Evolutionary conservation across 148 eudicot genomes (phyloP).

Genomic region (Chenopodium quinoa): DNA sequence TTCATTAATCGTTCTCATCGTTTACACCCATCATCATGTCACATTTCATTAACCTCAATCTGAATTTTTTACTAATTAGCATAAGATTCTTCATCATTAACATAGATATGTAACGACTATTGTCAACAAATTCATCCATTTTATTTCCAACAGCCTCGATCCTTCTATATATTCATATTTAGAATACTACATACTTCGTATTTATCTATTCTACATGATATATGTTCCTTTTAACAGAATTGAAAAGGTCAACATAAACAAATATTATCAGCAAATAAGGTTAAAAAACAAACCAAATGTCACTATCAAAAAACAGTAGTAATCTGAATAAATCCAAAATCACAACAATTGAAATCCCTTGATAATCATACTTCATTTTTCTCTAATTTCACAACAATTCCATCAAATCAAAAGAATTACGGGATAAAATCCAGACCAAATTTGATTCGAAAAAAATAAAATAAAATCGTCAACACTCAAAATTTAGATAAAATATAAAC

Average conservation of each 20-base stretch:
- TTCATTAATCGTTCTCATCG: not conserved
- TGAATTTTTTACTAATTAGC: not conserved
- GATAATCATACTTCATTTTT: not conserved
- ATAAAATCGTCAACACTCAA: too few relatives aligned
- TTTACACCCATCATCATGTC: not conserved
- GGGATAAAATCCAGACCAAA: not conserved
- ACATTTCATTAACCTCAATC: not conserved
- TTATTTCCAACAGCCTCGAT: not conserved
- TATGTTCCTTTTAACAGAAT: not conserved
- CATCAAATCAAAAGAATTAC: slow-evolving; percentile 11
- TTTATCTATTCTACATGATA: not conserved
- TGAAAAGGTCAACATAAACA: not conserved
- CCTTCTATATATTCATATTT: too few relatives aligned
- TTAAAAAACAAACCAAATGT: not conserved
- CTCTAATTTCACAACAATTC: not conserved
- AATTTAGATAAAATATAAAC: too few relatives aligned
- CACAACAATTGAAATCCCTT: not conserved
- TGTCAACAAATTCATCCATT: not conserved
- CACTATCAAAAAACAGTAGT: not conserved
- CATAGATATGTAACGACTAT: not conserved
- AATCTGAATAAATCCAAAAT: not conserved
- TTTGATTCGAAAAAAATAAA: too few relatives aligned
- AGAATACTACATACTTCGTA: too few relatives aligned
- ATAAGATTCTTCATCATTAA: not conserved
- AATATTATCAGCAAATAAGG: not conserved